These are phyloP conservation scores for Larix kaempferi DNA, from an alignment of 75 land plant species.

Conservation along the genomic window DNA sequence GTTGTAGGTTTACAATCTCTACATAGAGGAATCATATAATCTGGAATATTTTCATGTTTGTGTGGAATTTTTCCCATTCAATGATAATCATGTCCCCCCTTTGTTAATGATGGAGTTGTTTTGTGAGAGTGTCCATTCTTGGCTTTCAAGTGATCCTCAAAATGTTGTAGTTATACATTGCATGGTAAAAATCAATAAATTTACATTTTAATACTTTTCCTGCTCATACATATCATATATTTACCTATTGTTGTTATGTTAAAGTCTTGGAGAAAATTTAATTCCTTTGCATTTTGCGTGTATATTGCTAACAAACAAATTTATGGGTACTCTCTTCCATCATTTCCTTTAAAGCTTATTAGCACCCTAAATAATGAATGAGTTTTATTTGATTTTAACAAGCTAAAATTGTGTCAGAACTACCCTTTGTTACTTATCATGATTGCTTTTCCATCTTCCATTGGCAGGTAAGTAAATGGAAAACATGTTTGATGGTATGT, in stretches of 20 bases:
- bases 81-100: constrained; percentile 71
- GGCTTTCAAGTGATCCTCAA: constrained; percentile 57
- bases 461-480: constrained; percentile 73
- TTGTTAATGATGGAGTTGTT: constrained; percentile 54
- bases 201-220: not conserved
- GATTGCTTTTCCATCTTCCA: not conserved
- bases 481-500: constrained; percentile 83
- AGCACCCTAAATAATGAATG: not conserved
- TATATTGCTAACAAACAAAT: not conserved
- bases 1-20: constrained; percentile 64
- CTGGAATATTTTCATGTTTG: constrained; percentile 59
- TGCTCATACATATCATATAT: not conserved
- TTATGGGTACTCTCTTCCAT: not conserved
- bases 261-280: not conserved
- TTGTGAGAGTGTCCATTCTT: constrained; percentile 65
- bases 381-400: not conserved
- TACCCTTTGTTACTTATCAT: not conserved
- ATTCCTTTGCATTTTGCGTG: not conserved
- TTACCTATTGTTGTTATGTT: not conserved
- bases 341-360: not conserved
- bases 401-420: not conserved
- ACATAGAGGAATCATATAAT: constrained; percentile 60
- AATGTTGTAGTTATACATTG: constrained; percentile 75
- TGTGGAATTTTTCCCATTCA: constrained; percentile 63
- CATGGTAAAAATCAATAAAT: constrained; percentile 33